phyloP scores from a whole-genome alignment of 257 asterid genomes.

The Euphrasia confusa region DNA sequence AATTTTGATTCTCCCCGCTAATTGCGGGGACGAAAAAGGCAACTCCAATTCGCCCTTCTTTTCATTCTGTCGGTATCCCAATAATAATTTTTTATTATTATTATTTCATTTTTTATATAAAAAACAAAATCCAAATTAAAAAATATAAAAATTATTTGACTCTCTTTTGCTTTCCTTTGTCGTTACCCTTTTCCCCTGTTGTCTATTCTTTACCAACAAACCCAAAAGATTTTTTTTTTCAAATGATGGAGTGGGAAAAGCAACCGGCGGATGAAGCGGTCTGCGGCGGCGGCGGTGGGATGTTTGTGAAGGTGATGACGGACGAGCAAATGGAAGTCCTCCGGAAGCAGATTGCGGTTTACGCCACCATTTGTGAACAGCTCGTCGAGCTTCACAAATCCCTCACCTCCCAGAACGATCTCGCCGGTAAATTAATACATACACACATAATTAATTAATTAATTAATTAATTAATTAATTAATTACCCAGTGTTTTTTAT shows the following conservation, averaged over 20 bases:
- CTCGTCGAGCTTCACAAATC: slow-evolving; percentile 92
- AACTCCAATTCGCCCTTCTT: background rate
- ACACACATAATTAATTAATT: background rate
- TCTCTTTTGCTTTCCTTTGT: background rate
- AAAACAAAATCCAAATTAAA: too few relatives aligned
- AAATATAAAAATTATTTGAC: background rate
- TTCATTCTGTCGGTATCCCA: too few relatives aligned
- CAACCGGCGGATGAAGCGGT: slow-evolving; percentile 44
- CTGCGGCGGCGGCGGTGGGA: slow-evolving; percentile 34
- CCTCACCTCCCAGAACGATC: slow-evolving; percentile 85
- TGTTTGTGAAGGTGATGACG: slow-evolving; percentile 94
- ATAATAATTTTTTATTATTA: too few relatives aligned
- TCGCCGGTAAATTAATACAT: slow-evolving; percentile 44
- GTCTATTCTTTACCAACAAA: background rate
- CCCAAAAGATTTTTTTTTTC: background rate
- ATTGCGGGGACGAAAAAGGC: background rate
- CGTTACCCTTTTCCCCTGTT: background rate
- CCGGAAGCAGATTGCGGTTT: slow-evolving; percentile 92
- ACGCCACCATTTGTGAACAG: slow-evolving; percentile 87
- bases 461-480: background rate
- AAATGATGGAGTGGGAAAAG: slow-evolving; percentile 42
- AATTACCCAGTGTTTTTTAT: background rate
- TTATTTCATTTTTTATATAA: too few relatives aligned
- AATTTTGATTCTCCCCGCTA: background rate
- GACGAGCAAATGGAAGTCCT: slow-evolving; percentile 97